Conservation (phyloP, 2,329 filamentous ascomycete species). For the Hypoxylon sp. region DNA sequence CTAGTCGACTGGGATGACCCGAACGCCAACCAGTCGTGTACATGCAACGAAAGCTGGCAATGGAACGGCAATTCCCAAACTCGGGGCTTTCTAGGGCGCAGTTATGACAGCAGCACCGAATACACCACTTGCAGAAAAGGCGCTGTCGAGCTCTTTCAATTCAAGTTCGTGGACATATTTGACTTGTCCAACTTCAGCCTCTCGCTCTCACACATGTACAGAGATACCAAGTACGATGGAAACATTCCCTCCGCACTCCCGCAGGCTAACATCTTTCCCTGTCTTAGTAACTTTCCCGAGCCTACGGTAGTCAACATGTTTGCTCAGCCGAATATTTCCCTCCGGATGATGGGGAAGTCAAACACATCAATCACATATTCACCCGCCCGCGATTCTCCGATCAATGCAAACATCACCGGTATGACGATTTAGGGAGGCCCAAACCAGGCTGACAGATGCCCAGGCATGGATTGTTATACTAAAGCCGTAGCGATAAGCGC, state of each 20-base stretch:
- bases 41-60: slow-evolving; percentile 21
- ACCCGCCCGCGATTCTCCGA: neutral
- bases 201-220: slow-evolving; percentile 29
- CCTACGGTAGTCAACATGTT: slow-evolving; percentile 29
- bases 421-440: slow-evolving; percentile 22
- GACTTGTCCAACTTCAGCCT: slow-evolving; percentile 27
- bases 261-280: slow-evolving; percentile 1
- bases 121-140: slow-evolving; percentile 21
- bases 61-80: slow-evolving; percentile 20
- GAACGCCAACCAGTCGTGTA: slow-evolving; percentile 22
- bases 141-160: slow-evolving; percentile 25
- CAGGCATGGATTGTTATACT: too few relatives aligned
- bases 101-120: slow-evolving; percentile 22
- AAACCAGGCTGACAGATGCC: too few relatives aligned
- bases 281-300: slow-evolving; percentile 27
- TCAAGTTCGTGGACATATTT: slow-evolving; percentile 28
- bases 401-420: slow-evolving; percentile 30
- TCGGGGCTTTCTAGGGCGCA: neutral
- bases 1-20: slow-evolving; percentile 29
- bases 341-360: slow-evolving; percentile 4
- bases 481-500: too few relatives aligned
- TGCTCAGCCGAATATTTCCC: slow-evolving; percentile 25
- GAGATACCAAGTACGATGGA: slow-evolving; percentile 24
- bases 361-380: slow-evolving; percentile 23
- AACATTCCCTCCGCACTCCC: neutral